phyloP scores from a whole-genome alignment of 768 basidiomycete species.

The Hericium coralloides region DNA sequence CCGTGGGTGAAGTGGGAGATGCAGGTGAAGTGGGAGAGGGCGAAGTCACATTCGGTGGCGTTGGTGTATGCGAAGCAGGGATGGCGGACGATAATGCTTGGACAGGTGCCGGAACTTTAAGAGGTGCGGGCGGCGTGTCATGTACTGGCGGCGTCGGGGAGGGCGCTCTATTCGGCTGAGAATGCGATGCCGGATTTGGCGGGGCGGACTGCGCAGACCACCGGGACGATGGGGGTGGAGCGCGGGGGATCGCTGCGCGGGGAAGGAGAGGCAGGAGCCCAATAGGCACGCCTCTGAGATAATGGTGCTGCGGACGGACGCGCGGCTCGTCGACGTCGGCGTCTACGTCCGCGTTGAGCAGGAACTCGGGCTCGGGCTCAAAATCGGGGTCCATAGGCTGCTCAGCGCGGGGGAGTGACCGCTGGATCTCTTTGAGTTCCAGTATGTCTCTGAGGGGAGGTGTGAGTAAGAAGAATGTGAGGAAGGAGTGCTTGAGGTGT shows the following conservation, averaged over 20 bases:
- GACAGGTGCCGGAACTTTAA: not conserved
- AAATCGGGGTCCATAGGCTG: slow-evolving; percentile 11
- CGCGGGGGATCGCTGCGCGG: not conserved
- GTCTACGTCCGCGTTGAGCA: not conserved
- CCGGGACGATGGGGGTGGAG: not conserved
- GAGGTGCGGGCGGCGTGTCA: not conserved
- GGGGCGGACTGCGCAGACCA: not conserved
- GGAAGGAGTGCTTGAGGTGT: not conserved
- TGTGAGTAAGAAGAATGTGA: not conserved
- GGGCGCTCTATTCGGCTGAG: not conserved
- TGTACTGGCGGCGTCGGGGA: not conserved
- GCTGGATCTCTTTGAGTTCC: slow-evolving; percentile 15
- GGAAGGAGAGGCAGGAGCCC: slow-evolving; percentile 12
- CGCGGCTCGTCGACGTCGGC: slow-evolving; percentile 1
- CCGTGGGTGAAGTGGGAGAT: slow-evolving; percentile 8
- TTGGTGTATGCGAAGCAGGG: not conserved
- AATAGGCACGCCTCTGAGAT: slow-evolving; percentile 9
- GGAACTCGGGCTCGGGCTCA: not conserved
- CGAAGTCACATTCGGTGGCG: not conserved
- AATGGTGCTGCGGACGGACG: slow-evolving; percentile 7
- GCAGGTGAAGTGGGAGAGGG: not conserved
- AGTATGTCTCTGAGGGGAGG: slow-evolving; percentile 11
- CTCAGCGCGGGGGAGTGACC: slow-evolving; percentile 12
- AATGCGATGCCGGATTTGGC: not conserved
- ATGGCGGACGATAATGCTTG: not conserved